Percentiles rank a stretch among this genome's conserved stretches.
Conservation (phyloP, 257 asterid genomes). For the Solanum chilense region DNA sequence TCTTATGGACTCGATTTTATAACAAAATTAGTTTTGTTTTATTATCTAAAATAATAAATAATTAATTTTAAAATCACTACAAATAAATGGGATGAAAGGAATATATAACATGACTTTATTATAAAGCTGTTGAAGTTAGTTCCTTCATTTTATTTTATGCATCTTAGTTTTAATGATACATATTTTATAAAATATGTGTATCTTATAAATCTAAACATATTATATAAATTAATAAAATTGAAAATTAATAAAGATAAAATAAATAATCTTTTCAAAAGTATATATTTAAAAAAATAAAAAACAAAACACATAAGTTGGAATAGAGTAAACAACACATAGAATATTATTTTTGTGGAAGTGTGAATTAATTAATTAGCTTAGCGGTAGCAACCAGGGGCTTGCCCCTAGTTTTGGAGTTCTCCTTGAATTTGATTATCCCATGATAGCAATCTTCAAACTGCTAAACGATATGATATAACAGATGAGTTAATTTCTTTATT, state of each 20-base stretch:
- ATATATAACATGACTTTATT: not conserved
- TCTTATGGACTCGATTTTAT: too few species aligned
- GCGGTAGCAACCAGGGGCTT: not conserved
- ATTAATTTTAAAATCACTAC: too few species aligned
- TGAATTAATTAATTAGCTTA: not conserved
- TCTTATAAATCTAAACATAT: not conserved
- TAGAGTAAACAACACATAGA: not conserved
- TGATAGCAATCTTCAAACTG: not conserved
- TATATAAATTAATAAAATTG: not conserved
- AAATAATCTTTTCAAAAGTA: not conserved
- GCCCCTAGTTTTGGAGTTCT: not conserved
- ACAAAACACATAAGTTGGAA: not conserved
- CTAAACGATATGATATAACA: too few species aligned
- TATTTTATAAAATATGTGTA: not conserved
- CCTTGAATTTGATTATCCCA: not conserved
- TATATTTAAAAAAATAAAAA: not conserved
- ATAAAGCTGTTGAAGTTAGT: not conserved
- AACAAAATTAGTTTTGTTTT: too few species aligned
- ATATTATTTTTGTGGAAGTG: not conserved
- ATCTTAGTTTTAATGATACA: not conserved
- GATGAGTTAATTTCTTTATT: accelerated
- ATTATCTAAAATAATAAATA: too few species aligned
- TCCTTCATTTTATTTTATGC: not conserved
- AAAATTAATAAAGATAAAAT: not conserved
- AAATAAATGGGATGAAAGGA: too few species aligned